Percentiles rank a stretch among this genome's conserved stretches.
Conservation (phyloP, 805 yeast genomes). For the Metschnikowia baotianmanensis region DNA sequence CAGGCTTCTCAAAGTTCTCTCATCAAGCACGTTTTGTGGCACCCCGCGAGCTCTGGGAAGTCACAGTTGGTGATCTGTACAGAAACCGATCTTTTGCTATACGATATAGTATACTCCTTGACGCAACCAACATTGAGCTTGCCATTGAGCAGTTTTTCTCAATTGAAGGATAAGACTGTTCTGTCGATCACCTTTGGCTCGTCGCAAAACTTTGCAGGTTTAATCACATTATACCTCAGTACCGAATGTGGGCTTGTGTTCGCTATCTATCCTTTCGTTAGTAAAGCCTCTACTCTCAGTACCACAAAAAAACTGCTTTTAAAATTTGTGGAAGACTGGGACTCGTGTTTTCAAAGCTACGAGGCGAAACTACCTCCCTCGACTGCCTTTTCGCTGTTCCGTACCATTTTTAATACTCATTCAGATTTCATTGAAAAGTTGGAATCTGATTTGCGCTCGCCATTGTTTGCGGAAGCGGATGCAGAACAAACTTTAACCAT, state of each 20-base stretch:
- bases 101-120: conserved; percentile 14
- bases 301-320: conserved; percentile 12
- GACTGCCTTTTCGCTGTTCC: conserved; percentile 4
- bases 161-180: conserved; percentile 6
- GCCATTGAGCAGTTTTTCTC: conserved; percentile 4
- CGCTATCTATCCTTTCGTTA: conserved; percentile 17
- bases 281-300: conserved; percentile 5
- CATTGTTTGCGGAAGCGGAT: conserved; percentile 5
- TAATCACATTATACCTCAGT: conserved; percentile 15
- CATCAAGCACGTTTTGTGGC: conserved; percentile 15
- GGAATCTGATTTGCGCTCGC: conserved; percentile 6
- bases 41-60: conserved; percentile 15
- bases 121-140: conserved; percentile 11
- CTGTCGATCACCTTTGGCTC: conserved; percentile 20
- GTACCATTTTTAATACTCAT: conserved; percentile 8
- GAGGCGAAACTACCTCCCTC: conserved; percentile 14
- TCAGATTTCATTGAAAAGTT: conserved; percentile 5
- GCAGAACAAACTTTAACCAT: neutral
- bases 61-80: conserved; percentile 18
- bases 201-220: conserved; percentile 12
- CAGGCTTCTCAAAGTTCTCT: neutral
- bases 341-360: conserved; percentile 3
- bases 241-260: conserved; percentile 11
- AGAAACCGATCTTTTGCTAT: conserved; percentile 10
- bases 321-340: conserved; percentile 12